Evolutionary conservation across 345 rosid species (phyloP), one percentile per base, ranked within the genome.

Genomic region (Toxicodendron radicans): DNA sequence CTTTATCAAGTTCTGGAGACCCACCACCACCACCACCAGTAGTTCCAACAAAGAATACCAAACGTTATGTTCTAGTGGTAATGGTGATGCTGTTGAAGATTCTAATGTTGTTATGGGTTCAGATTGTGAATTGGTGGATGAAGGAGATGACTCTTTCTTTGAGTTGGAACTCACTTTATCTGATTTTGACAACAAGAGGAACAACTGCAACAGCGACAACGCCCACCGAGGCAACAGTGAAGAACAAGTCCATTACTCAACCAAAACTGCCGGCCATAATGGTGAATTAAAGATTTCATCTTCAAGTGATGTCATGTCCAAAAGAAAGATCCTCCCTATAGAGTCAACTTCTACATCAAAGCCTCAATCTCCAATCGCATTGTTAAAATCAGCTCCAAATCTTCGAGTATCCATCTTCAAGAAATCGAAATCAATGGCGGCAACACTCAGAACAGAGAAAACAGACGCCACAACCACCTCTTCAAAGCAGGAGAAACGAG

Each of bases 101-200:
- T 59, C 85, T 24, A 48, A 64, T 43, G 53, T 23, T 41, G 53
- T 58, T 5, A n/a, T 58, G 60, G 58, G 53, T 21, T 70, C 79
- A 8, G 83, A 83, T 17, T 48, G 54, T n/a, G 88, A 88, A 38
- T 5, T 38, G 2, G 64, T 79, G 56, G 87, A 76, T 0, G 95
- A 91, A 66, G 99, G 81, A 58, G 99, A 95, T 3, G 99, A 95
- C 71, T 92, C 97, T 0, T 92, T 91, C 84, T 87, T 92, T 76
- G 99, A 95, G 70, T 75, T 95, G 73, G 91, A 95, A 83, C 88
- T 95, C 63, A 76, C 95, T 79, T 85, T 85, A 23, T 82, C 87
- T 54, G 86, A 80, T 54, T 66, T 63, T 73, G 81, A 83, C 77
- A 58, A 51, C 45, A 75, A 46, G 13, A 59, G 67, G 48, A 60